Conservation (phyloP, 2,329 filamentous ascomycete genomes). For the Epichloe amarillans region DNA sequence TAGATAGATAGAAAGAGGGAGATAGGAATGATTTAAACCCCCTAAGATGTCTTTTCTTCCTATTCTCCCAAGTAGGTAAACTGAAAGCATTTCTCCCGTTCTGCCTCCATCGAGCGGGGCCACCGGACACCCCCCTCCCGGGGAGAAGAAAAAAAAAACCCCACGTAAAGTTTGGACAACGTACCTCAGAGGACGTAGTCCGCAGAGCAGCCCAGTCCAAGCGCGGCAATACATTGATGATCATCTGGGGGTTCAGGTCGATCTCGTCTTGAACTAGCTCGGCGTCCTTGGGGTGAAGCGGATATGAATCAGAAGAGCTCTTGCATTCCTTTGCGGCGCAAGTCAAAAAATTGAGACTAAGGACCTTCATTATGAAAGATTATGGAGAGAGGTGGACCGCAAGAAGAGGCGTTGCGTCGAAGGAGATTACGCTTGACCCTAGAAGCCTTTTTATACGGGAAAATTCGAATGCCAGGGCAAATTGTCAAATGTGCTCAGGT, state of each 20-base stretch:
- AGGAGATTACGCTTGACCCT: background rate
- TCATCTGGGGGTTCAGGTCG: conserved; percentile 64
- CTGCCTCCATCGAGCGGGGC: too few species aligned
- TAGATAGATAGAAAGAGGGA: too few species aligned
- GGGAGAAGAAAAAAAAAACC: background rate
- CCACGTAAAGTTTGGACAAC: conserved; percentile 9
- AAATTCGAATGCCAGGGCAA: background rate
- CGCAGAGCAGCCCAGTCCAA: conserved; percentile 79
- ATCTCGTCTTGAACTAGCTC: conserved; percentile 81
- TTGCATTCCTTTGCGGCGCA: conserved; percentile 96
- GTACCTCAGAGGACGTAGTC: conserved; percentile 63
- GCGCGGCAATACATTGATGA: conserved; percentile 73
- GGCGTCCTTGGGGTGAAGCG: conserved; percentile 82
- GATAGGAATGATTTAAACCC: too few species aligned
- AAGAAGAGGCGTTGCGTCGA: background rate
- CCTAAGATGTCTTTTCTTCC: too few species aligned
- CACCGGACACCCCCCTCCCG: background rate
- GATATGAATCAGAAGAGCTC: conserved; percentile 63
- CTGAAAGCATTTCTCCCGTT: too few species aligned
- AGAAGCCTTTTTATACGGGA: too few species aligned
- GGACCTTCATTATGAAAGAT: conserved; percentile 61
- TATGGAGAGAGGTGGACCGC: background rate
- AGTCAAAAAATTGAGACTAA: conserved; percentile 96
- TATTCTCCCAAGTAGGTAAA: too few species aligned
- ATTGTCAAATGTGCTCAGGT: background rate